These are phyloP conservation scores for Posidonia australis DNA, from an alignment of 106 monocot genomes.

Conservation along the genomic window DNA sequence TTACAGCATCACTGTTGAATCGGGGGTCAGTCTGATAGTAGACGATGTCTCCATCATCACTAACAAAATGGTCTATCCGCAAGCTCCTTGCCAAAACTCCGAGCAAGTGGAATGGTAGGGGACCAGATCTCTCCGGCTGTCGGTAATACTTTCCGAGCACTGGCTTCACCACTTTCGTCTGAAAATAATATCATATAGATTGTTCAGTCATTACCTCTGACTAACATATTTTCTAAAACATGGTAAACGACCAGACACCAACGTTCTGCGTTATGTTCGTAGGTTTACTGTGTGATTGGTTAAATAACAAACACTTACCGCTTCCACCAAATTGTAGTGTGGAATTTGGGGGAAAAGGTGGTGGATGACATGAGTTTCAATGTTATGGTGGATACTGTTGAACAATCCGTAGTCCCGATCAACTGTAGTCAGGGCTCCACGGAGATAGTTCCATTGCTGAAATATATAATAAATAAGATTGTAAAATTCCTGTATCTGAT, in stretches of 20 bases:
- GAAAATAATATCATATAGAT: too few relatives aligned
- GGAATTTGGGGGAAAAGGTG: slow-evolving; percentile 84
- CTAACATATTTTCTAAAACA: too few relatives aligned
- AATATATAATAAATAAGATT: not conserved
- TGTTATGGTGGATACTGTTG: slow-evolving; percentile 74
- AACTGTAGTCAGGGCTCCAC: slow-evolving; percentile 64
- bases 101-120: slow-evolving; percentile 54
- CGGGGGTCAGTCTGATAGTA: slow-evolving; percentile 54
- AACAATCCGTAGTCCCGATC: slow-evolving; percentile 72
- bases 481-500: too few relatives aligned
- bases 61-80: slow-evolving; percentile 47
- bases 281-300: too few relatives aligned
- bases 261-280: too few relatives aligned
- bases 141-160: slow-evolving; percentile 70
- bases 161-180: slow-evolving; percentile 62
- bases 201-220: too few relatives aligned
- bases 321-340: too few relatives aligned
- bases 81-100: slow-evolving; percentile 36
- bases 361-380: slow-evolving; percentile 74
- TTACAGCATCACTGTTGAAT: not conserved
- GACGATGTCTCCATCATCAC: slow-evolving; percentile 49
- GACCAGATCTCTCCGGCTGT: slow-evolving; percentile 55
- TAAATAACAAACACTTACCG: too few relatives aligned
- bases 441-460: slow-evolving; percentile 75
- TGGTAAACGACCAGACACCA: too few relatives aligned